These are phyloP conservation scores for Chytridiales sp. DNA, from an alignment of 371 early-diverging fungal species.

Conservation along the genomic window DNA sequence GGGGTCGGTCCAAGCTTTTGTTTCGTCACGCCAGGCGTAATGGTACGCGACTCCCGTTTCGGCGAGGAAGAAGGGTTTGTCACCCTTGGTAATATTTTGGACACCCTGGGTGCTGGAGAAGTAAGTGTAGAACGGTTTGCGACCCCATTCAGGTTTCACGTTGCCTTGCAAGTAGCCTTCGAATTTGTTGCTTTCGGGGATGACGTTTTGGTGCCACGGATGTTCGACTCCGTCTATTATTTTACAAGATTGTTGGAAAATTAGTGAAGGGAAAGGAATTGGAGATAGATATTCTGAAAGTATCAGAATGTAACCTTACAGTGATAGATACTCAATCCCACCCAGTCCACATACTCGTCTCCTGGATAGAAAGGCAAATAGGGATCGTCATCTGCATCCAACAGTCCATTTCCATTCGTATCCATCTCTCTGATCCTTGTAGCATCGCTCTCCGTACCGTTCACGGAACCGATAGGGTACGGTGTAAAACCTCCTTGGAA, in stretches of 20 bases:
- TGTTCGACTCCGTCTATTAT: conserved; percentile 23
- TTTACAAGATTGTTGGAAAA: too few relatives aligned
- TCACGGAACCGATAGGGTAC: conserved; percentile 5
- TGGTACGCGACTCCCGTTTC: conserved; percentile 35
- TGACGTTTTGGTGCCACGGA: conserved; percentile 36
- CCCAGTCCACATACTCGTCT: conserved; percentile 55
- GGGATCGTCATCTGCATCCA: conserved; percentile 36
- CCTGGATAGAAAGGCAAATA: conserved; percentile 52
- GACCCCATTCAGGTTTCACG: conserved; percentile 13
- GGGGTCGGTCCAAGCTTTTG: neutral
- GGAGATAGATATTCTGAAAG: conserved; percentile 1
- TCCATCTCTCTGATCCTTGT: conserved; percentile 31
- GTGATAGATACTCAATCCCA: conserved; percentile 46
- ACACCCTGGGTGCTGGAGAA: conserved; percentile 29
- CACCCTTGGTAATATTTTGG: conserved; percentile 17
- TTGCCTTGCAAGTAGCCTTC: conserved; percentile 25
- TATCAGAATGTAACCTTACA: conserved; percentile 4
- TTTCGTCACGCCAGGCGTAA: neutral
- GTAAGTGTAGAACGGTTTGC: conserved; percentile 33
- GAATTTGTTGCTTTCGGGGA: conserved; percentile 22
- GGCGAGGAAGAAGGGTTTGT: conserved; percentile 41
- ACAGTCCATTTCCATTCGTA: conserved; percentile 38
- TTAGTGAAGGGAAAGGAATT: neutral
- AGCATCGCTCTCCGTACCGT: conserved; percentile 10
- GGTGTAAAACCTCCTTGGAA: too few relatives aligned